These are phyloP conservation scores for Periconia macrospinosa DNA, from an alignment of 2,329 filamentous ascomycete species.

Conservation along the genomic window DNA sequence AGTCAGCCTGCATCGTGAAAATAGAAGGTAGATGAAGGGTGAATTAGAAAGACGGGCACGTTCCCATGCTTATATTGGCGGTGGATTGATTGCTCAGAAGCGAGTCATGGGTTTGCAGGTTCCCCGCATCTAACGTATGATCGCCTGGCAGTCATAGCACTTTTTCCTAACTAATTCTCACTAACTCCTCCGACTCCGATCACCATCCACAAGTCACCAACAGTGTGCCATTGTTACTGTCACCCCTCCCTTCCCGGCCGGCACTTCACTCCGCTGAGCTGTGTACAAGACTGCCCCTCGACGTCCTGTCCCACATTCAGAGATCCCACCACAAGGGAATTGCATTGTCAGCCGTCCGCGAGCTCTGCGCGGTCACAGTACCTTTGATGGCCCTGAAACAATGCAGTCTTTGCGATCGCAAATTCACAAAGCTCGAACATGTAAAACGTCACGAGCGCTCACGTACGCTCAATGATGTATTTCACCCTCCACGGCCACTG, in stretches of 20 bases:
- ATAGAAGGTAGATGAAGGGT: slow-evolving; percentile 29
- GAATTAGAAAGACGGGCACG: slow-evolving; percentile 21
- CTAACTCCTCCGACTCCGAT: background rate
- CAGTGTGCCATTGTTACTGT: slow-evolving; percentile 2
- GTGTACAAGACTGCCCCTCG: slow-evolving; percentile 5
- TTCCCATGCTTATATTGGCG: slow-evolving; percentile 28
- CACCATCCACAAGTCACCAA: background rate
- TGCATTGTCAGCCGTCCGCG: background rate
- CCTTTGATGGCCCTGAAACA: slow-evolving; percentile 41
- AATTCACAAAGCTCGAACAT: slow-evolving; percentile 60
- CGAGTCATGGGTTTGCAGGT: slow-evolving; percentile 32
- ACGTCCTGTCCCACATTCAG: slow-evolving; percentile 1
- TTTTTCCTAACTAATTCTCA: background rate
- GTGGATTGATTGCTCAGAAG: slow-evolving; percentile 5
- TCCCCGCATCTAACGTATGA: slow-evolving; percentile 34
- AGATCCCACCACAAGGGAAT: slow-evolving; percentile 3
- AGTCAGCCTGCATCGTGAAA: slow-evolving; percentile 26
- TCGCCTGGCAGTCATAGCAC: slow-evolving; percentile 19
- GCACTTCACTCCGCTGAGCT: slow-evolving; percentile 15
- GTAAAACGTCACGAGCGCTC: slow-evolving; percentile 59
- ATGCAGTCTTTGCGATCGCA: slow-evolving; percentile 53
- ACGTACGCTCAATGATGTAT: slow-evolving; percentile 43
- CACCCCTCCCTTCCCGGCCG: slow-evolving; percentile 13
- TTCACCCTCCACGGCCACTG: slow-evolving; percentile 7
- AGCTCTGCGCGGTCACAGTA: slow-evolving; percentile 1